Conservation (phyloP, 441 rosid species). For the Brassica balearica region DNA sequence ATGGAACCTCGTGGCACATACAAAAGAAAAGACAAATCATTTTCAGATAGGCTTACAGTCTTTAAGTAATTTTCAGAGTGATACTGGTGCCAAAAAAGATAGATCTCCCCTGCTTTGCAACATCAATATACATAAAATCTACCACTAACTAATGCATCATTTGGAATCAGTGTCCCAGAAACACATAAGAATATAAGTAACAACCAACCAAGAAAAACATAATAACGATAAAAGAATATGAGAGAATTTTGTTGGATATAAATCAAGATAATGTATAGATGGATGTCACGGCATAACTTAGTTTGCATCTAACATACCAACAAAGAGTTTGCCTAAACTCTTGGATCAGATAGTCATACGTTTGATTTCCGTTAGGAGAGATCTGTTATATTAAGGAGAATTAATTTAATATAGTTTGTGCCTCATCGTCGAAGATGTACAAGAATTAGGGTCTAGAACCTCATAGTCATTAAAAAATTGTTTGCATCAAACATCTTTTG, state of each 20-base stretch:
- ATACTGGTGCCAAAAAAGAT: constrained; percentile 26
- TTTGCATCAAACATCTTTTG: constrained; percentile 1
- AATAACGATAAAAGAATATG: background rate
- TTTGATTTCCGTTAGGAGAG: no score
- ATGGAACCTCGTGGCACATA: constrained; percentile 41
- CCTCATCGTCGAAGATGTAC: no score
- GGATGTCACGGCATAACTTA: constrained; percentile 24
- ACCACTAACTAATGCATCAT: background rate
- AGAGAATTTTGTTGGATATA: background rate
- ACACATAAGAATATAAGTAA: background rate
- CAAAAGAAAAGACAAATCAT: constrained; percentile 34
- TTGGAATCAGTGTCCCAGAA: background rate
- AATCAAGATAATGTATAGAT: constrained; percentile 18
- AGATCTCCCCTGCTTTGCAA: constrained; percentile 36
- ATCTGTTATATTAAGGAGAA: no score
- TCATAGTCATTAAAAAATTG: no score
- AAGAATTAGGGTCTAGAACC: no score
- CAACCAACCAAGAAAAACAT: background rate
- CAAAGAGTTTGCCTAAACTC: background rate
- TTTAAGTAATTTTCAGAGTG: constrained; percentile 39
- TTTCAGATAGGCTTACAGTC: constrained; percentile 33
- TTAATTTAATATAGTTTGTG: no score
- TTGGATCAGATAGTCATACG: background rate
- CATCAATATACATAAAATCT: constrained; percentile 17
- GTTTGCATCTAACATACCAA: background rate